Percentiles rank a stretch among this genome's conserved stretches.
Evolutionary conservation across 2,329 filamentous ascomycete genomes (phyloP).

Genomic region (Pseudogymnoascus sp.): DNA sequence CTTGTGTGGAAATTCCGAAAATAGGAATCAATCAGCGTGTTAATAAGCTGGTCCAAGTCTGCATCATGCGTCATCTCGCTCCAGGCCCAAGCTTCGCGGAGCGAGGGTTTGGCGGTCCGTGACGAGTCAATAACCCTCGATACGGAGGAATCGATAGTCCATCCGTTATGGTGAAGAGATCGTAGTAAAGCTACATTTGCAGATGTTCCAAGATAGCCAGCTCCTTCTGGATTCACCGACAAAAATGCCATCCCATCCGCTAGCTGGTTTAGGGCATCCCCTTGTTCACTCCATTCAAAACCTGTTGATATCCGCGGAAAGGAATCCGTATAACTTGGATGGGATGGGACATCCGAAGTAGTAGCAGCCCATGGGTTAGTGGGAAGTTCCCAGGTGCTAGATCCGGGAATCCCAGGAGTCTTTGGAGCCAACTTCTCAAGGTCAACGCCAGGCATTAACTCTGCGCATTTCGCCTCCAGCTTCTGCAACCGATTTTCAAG

Average conservation of each 20-base stretch:
- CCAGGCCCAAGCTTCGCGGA: slow-evolving; percentile 13
- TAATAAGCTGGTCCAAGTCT: background rate
- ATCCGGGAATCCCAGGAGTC: background rate
- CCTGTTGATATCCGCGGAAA: slow-evolving; percentile 27
- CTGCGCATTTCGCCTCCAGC: slow-evolving; percentile 31
- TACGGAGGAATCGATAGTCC: slow-evolving; percentile 16
- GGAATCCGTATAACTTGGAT: slow-evolving; percentile 9
- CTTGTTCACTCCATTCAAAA: slow-evolving; percentile 27
- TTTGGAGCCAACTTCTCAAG: slow-evolving; percentile 20
- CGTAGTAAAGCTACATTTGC: slow-evolving; percentile 27
- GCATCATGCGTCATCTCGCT: slow-evolving; percentile 1
- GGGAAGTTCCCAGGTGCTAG: background rate
- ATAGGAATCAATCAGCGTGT: slow-evolving; percentile 30
- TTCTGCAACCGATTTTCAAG: slow-evolving; percentile 32
- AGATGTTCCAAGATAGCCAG: slow-evolving; percentile 29
- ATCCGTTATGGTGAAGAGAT: slow-evolving; percentile 22
- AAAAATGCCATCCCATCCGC: slow-evolving; percentile 31
- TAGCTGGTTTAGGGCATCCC: slow-evolving; percentile 22
- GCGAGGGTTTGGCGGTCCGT: slow-evolving; percentile 15
- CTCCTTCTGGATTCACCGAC: slow-evolving; percentile 29
- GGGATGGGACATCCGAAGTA: background rate
- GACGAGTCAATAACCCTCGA: slow-evolving; percentile 18
- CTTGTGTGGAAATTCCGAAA: slow-evolving; percentile 37
- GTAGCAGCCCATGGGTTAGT: background rate
- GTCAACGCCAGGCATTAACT: slow-evolving; percentile 32